Base-by-base conservation (phyloP, 1,284 basidiomycete genomes). In the Puccinia horiana region DNA sequence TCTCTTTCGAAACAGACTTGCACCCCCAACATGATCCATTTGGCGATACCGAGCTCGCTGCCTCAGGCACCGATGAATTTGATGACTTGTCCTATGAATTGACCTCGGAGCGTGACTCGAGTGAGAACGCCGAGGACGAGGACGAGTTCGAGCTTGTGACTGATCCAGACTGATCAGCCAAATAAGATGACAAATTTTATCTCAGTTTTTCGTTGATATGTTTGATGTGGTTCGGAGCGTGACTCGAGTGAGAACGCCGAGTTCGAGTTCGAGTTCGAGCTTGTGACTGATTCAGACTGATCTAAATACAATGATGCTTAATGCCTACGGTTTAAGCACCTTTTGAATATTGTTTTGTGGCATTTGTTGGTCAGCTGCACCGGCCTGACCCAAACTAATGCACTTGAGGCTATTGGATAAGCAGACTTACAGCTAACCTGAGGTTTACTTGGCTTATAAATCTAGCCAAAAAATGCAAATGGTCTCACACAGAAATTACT, bases 31-130 rank as follows among this genome's bases (percentile, higher is more conserved):
- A 40, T 67, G 4, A 9, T 20, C n/a, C 12, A 12, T 72, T 44
- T n/a, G 35, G 8, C 23, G 35, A 23, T 40, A 42, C 14, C 23
- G 63, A 67, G 26, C 11, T 37, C 8, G 11, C 29, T 16, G 61
- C 5, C n/a, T 73, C 70, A 9, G 70, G 44, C 1, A 35, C 70
- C n/a, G n/a, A n/a, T 49, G 70, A 73, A 1, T 54, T 54, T 20
- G 70, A 73, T 40, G 35, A 54, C 49, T 37, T 73, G 35, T 73
- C 70, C 12, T 73, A 73, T 29, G 70, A 73, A 54, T 73, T 73
- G 29, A 54, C 70, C 2, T 73, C 70, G 8, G 70, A 52, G 18
- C 20, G 35, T 40, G 70, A 23, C 20, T 32, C 26, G 14, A 73
- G 65, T 69, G 65, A 73, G 23, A 54, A 35, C 49, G 70, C 3